Percentiles rank a stretch among this genome's conserved stretches.
Evolutionary conservation across 2,329 filamentous ascomycete genomes (phyloP).

Genomic region (Sporothrix phasma): DNA sequence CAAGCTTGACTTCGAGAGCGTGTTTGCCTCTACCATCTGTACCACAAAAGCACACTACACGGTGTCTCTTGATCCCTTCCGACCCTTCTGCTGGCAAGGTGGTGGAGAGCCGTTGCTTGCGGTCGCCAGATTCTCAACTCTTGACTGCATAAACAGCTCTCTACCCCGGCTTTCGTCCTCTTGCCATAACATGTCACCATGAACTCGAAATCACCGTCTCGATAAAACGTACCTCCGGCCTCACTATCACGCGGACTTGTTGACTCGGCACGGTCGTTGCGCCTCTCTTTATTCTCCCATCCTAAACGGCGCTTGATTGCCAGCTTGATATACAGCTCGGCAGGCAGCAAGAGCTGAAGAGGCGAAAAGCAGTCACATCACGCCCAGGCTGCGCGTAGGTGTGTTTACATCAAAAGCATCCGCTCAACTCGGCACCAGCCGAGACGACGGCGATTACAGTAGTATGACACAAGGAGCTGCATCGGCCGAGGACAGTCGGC

Average conservation of each 20-base stretch:
- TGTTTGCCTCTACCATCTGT: neutral
- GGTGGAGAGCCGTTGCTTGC: neutral
- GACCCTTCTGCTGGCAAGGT: neutral
- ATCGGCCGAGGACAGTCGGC: neutral
- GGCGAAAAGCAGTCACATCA: neutral
- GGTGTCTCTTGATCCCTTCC: neutral
- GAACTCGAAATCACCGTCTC: neutral
- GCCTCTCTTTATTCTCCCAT: neutral
- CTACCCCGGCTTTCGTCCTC: neutral
- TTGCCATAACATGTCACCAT: constrained; percentile 4
- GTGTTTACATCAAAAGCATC: too few species aligned
- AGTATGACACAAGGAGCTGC: neutral
- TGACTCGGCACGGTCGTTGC: neutral
- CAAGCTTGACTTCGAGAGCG: neutral
- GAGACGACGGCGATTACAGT: neutral
- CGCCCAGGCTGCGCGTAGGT: too few species aligned
- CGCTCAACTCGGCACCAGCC: neutral
- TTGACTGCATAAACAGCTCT: neutral
- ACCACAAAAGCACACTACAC: neutral
- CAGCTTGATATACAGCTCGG: neutral
- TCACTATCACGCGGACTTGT: neutral
- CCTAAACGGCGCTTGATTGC: neutral
- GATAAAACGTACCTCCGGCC: neutral
- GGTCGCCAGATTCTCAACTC: neutral
- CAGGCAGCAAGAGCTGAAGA: neutral